Evolutionary conservation across 2,329 filamentous ascomycete genomes (phyloP).

Genomic region (Talaromyces sp.): DNA sequence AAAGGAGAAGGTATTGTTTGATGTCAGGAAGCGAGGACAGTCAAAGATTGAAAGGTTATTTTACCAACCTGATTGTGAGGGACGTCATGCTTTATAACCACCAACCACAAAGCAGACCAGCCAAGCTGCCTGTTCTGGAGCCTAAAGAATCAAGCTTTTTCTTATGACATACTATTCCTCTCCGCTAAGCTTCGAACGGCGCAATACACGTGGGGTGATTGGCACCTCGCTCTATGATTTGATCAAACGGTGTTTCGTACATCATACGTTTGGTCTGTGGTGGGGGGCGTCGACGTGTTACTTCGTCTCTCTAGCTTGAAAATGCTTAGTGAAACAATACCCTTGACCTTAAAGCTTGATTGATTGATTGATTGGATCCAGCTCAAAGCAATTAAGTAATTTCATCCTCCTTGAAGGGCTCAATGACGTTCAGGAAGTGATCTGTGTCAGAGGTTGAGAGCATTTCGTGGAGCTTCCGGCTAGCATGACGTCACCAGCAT

Average conservation of each 20-base stretch:
- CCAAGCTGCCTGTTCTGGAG: not conserved
- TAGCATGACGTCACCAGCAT: not conserved
- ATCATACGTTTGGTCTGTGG: not conserved
- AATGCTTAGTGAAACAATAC: not conserved
- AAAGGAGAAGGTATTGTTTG: not conserved
- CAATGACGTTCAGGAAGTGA: not conserved
- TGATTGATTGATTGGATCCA: not conserved
- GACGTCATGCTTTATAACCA: constrained; percentile 1
- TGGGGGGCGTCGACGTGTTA: not conserved
- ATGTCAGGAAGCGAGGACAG: not conserved
- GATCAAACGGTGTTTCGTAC: not conserved
- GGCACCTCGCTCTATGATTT: not conserved
- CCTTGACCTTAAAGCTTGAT: not conserved
- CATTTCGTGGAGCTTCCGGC: not conserved
- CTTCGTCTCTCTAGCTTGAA: not conserved
- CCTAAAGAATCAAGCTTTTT: constrained; percentile 7
- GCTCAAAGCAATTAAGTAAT: not conserved
- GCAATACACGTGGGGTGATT: not conserved
- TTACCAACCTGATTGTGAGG: not conserved
- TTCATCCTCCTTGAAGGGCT: not conserved
- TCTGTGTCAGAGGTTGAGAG: not conserved
- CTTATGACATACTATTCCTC: not conserved
- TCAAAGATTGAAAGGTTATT: not conserved
- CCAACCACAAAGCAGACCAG: not conserved
- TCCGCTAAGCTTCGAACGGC: not conserved